Base-by-base conservation (phyloP, 352 stramenopile species). In the Pythium utonaiense region DNA sequence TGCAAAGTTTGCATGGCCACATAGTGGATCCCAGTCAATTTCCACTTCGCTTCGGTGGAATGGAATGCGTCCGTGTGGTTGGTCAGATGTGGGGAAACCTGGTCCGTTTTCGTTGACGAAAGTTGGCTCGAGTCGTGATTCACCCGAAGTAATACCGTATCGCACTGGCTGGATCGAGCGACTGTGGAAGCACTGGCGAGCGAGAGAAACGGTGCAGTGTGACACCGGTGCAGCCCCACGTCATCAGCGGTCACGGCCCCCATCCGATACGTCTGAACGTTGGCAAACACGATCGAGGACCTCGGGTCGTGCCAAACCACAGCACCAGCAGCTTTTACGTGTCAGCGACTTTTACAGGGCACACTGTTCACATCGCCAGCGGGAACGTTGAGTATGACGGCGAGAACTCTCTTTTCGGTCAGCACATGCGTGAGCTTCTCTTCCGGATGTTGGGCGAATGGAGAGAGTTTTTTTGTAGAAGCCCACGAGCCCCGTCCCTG, bases 201-300 rank as follows among this genome's bases (percentile, higher is more conserved):
- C 19, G 40, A 27, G 40, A 47, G 40, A 47, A 17, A 10, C 6
- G 40, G 1, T 19, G 6, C 17, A 7, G 22, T 17, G 19, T 47
- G 40, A 33, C 28, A 33, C 28, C 28, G 28, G 5, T 33, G 28
- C 28, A 10, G 28, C 9, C 28, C 19, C 40, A 6, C n/a, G 40
- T 28, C 40, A 47, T 47, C 40, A 27, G 28, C 28, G 28, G 28
- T 9, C 28, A 33, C 5, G 28, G 28, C 28, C 5, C n/a, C 40
- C 40, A 47, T 17, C 40, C 40, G 40, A 47, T 47, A 13, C n/a
- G n/a, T 19, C n/a, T 47, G 40, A 47, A 47, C 40, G 40, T 47
- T 27, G 40, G 40, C 40, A 47, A 47, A 47, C 40, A 47, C n/a
- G 40, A 3, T 25, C 40, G n/a, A n/a, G n/a, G n/a, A n/a, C n/a